Conservation (phyloP, 2,329 filamentous ascomycete species). For the Leptodontidium sp. region DNA sequence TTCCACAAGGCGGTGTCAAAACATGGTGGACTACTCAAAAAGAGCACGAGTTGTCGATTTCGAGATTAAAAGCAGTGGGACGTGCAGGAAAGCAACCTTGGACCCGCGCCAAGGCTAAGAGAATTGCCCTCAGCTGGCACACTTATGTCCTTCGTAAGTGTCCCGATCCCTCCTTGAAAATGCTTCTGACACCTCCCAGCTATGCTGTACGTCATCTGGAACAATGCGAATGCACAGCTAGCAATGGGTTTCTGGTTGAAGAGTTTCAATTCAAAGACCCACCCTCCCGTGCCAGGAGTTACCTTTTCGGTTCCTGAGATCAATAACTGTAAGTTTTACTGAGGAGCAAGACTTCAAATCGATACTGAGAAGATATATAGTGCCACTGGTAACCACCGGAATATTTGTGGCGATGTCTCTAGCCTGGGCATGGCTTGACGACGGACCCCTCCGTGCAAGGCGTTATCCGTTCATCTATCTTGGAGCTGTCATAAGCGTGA, state of each 20-base stretch:
- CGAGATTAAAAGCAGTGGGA: conserved; percentile 46
- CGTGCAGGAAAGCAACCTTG: conserved; percentile 50
- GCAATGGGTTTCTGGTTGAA: conserved; percentile 55
- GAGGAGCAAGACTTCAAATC: too few relatives aligned
- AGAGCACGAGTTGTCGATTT: conserved; percentile 39
- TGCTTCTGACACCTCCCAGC: conserved; percentile 23
- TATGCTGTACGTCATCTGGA: conserved; percentile 50
- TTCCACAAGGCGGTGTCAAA: conserved; percentile 43
- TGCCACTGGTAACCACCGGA: conserved; percentile 47
- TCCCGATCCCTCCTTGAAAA: conserved; percentile 33
- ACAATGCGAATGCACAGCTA: conserved; percentile 48
- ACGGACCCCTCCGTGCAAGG: conserved; percentile 46
- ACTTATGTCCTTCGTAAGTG: conserved; percentile 48
- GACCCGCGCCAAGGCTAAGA: conserved; percentile 47
- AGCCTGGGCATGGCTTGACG: conserved; percentile 50
- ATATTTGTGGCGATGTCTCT: conserved; percentile 50
- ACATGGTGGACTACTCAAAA: conserved; percentile 42
- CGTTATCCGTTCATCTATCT: conserved; percentile 52
- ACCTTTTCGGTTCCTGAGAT: conserved; percentile 54
- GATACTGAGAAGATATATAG: conserved; percentile 16
- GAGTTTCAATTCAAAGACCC: conserved; percentile 48
- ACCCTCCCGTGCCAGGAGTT: conserved; percentile 49
- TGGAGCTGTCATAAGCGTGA: conserved; percentile 49
- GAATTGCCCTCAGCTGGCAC: conserved; percentile 51
- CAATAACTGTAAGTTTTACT: conserved; percentile 46